Base-by-base conservation (phyloP, 2,329 filamentous ascomycete genomes). In the Elsinoe australis region DNA sequence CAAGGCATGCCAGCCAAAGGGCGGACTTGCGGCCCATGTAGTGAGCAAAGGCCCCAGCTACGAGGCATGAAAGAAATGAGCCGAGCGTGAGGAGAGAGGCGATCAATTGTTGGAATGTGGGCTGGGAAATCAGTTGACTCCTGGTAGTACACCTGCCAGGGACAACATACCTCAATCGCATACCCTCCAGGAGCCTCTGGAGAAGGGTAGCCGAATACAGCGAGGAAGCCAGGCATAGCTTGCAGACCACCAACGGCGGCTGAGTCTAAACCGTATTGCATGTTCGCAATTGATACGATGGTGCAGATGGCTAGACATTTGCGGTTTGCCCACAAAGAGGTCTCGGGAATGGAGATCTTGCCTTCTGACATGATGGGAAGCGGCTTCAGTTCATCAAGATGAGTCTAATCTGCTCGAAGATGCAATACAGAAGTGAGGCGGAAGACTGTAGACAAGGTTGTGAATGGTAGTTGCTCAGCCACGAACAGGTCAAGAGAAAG, bases 181-280 rank as follows among this genome's bases (percentile, higher is more conserved):
- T 71, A 72, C 0, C 68, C 59, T 9, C 59, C 42, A 6, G 56
- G 54, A 26, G 52, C 58, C 0, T 51, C 50, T 57, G 70, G 63
- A 42, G 72, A 66, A 15, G 63, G 59, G 48, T 75, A 70, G 2
- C 73, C 73, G 55, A 74, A 76, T 0, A 76, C 71, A 58, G 67
- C 59, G 5, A 73, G 63, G 36, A 74, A 74, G 10, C 70, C 71
- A 1, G 64, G 58, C 71, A 74, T 74, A 45, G 71, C 71, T 55
- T 73, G 71, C 1, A 73, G 53, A 18, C 70, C 69, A n/a, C 70
- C 69, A 35, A 73, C 73, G 14, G 72, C 59, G n/a, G 71, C 70
- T 53, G 73, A 73, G 52, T 74, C 70, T 33, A 71, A 59, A 29
- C 71, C 71, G 55, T 74, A 74, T 50, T 74, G 71, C 51, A 74